Percentiles rank a stretch among this genome's conserved stretches.
These are phyloP conservation scores for Bodo saltans DNA, from an alignment of 78 protist genomes.

Conservation along the genomic window DNA sequence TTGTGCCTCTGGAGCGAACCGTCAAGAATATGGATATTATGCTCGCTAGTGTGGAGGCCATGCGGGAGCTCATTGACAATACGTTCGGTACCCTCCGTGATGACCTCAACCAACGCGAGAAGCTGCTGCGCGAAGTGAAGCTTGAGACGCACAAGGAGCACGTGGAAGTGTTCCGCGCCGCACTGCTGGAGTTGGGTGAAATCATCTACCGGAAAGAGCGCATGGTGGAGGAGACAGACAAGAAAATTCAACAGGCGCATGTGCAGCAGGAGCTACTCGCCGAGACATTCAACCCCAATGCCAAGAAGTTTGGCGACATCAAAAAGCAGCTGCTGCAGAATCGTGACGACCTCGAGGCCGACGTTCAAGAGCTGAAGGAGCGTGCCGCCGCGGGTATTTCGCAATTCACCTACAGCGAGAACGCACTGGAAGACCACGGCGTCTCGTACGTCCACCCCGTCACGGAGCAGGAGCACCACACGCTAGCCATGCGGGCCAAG, in stretches of 20 bases:
- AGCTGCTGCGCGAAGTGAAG: not conserved
- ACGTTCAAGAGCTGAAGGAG: constrained; percentile 18
- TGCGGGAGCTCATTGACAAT: not conserved
- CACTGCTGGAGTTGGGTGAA: constrained; percentile 10
- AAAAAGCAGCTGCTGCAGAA: constrained; percentile 8
- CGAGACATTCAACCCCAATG: constrained; percentile 27
- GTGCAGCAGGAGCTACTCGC: constrained; percentile 23
- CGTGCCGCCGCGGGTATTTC: not conserved
- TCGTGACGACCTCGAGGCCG: constrained; percentile 5
- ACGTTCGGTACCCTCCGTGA: not conserved
- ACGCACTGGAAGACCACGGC: not conserved
- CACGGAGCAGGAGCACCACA: not conserved
- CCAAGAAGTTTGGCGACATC: not conserved
- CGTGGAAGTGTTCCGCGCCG: constrained; percentile 7
- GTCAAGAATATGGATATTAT: not conserved
- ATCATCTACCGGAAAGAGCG: not conserved
- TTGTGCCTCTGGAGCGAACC: not conserved
- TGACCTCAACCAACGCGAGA: not conserved
- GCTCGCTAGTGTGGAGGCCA: not conserved
- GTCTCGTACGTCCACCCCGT: constrained; percentile 26
- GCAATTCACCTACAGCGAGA: not conserved
- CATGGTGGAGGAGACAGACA: constrained; percentile 20
- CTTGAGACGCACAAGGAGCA: constrained; percentile 17
- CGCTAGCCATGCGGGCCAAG: constrained; percentile 11
- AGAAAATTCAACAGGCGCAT: not conserved